Base-by-base conservation (phyloP, 169 alveolate species). In the Eimeria brunetti region DNA sequence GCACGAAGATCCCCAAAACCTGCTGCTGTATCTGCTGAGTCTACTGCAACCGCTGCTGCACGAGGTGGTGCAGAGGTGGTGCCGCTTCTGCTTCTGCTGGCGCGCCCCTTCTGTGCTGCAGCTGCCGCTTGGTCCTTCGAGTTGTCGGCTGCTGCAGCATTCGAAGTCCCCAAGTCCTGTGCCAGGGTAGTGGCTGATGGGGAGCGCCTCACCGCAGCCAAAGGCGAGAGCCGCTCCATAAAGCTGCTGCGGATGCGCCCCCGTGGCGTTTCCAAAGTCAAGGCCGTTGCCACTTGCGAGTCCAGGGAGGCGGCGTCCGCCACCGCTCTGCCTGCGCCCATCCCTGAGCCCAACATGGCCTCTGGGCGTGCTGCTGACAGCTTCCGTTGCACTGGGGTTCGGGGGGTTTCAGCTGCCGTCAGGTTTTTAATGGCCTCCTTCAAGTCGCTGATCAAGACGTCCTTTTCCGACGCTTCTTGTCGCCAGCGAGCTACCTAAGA, bases 161-260 rank as follows among this genome's bases (percentile, higher is more conserved):
- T 62, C 5, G n/a, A 24, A 12, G 62, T 44, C 62, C 92, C n/a
- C 20, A 86, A 41, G 62, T 86, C 92, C 81, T 86, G 76, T 24
- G 92, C 92, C 22, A 86, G 92, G 22, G 92, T 86, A 30, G 92
- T 86, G 49, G 18, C 80, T 27, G 92, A 38, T 5, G 62, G 83
- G n/a, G 81, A 58, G n/a, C 69, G 60, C 75, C 9, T 56, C n/a
- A 44, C 18, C 27, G 71, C 2, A 18, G 62, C 24, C 18, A 36
- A 53, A 16, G 81, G 81, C 9, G 64, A 53, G 51, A 86, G 60
- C 36, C 44, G 60, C 64, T 41, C 92, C 44, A 86, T 7, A 12
- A 64, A 36, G 80, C 58, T 86, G 80, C 64, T 86, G 60, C 92
- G 92, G 27, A 64, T n/a, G 49, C 92, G 92, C 44, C 81, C 92